Evolutionary conservation across 1,139 yeast genomes (phyloP), one percentile per base, ranked within the genome.

Genomic region (Kluyveromyces sp.): DNA sequence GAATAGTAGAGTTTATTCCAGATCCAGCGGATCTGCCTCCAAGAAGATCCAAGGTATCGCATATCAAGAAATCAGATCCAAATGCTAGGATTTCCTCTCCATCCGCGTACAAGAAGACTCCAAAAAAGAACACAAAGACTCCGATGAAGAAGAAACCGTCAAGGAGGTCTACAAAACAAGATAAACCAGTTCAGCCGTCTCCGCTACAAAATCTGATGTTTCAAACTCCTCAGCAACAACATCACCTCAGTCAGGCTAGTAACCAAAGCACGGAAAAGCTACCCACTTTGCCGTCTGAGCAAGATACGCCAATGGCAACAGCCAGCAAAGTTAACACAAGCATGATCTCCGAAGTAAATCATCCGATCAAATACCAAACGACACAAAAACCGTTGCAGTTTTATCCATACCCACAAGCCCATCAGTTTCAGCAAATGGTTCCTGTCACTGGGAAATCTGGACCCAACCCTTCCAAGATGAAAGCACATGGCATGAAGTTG

Each of bases 21-120:
- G 67, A 67, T 44, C 77, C 77, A 40, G 71, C 73, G 11, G 68
- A 70, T 45, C 68, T 77, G 43, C 67, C 79, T 15, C 73, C 74
- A 13, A 69, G 71, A 46, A 75, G 76, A 54, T 58, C 68, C 18
- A 76, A 75, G 55, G 59, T 58, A 44, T 59, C 61, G 37, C 48
- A 58, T 12, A 45, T 60, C 30, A 59, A 60, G 44, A 57, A 50
- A 44, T 47, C 54, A 13, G 60, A 64, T 4, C 63, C 64, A 3
- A 60, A 59, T 29, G 47, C 57, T 3, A 57, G 58, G 33, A 52
- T 55, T 4, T 44, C 56, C 1, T 52, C 62, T 1, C 64, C 61
- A 2, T 60, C 65, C 4, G 55, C 63, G 40, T 59, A 58, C 43
- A 59, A 58, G 41, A 60, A 59, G 40, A 61, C 66, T 1, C 68